A percentile compares a stretch with the other conserved stretches of the same genome.
Evolutionary conservation across 768 basidiomycete species (phyloP).

Genomic region (Plicaturopsis crispa): DNA sequence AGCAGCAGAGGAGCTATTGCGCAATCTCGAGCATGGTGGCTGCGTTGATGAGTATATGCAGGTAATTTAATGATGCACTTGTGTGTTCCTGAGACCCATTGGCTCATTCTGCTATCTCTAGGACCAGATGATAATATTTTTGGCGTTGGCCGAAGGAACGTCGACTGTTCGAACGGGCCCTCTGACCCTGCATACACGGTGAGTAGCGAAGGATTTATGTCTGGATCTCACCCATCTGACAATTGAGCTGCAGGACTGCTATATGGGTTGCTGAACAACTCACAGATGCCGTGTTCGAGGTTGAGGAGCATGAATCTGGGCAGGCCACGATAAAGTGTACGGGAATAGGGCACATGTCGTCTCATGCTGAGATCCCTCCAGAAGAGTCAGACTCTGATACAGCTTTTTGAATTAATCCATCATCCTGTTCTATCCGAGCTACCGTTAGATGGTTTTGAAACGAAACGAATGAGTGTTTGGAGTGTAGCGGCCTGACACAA

Average conservation of each 20-base stretch:
- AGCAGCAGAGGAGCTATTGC: conserved; percentile 52
- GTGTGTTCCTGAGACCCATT: conserved; percentile 6
- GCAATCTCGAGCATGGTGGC: conserved; percentile 54
- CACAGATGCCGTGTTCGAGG: conserved; percentile 56
- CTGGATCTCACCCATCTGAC: background rate
- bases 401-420: too few species aligned
- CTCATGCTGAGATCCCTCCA: too few species aligned
- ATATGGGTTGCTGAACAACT: conserved; percentile 69
- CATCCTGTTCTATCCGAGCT: too few species aligned
- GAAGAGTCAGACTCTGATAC: too few species aligned
- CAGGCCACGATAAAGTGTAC: conserved; percentile 46
- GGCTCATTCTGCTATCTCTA: too few species aligned
- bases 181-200: conserved; percentile 65
- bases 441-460: too few species aligned
- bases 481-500: too few species aligned
- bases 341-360: conserved; percentile 55
- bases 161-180: conserved; percentile 53
- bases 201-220: conserved; percentile 7
- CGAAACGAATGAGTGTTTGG: too few species aligned
- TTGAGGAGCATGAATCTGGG: conserved; percentile 35
- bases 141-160: conserved; percentile 61
- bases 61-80: conserved; percentile 20
- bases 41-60: conserved; percentile 66
- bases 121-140: conserved; percentile 75
- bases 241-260: conserved; percentile 37